Base-by-base conservation (phyloP, 257 asterid species). In the Datura wrightii region DNA sequence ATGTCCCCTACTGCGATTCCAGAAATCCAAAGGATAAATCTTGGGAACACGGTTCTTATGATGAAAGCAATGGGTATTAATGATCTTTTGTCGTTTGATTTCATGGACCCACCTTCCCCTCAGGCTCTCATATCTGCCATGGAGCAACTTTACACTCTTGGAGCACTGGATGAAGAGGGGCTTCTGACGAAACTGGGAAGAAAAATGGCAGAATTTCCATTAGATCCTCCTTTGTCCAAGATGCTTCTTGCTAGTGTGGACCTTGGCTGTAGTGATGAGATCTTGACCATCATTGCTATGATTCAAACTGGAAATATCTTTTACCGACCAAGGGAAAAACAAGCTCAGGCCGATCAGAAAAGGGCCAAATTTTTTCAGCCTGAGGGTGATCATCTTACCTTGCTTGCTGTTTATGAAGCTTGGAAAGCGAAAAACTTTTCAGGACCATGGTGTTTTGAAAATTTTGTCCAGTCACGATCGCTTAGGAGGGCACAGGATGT, bases 11-110 rank as follows among this genome's bases (percentile, higher is more conserved):
- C 97, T 0, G 63, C 97, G 1, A 91, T 96, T 71, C 98, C 99
- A 0, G 98, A 96, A 91, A 96, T 96, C 65, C 99, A 96, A 85
- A 92, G 99, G 91, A 96, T 96, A 84, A 96, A 96, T 89, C 97
- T 96, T 60, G 99, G 97, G 83, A 91, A 82, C 83, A 94, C 94
- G 36, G 92, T 95, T 10, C 97, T 96, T 70, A 93, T 89, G 80
- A 85, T 96, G 97, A 96, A 96, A 89, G 99, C 99, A 56, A 96
- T 96, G 97, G 99, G 99, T 55, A 94, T 96, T 59, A 96, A 96
- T 82, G 97, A 96, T 88, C 91, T 96, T 7, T 82, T 96, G 71
- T 92, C 98, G 14, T 96, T 96, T 83, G 99, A 96, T 86, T 96
- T 94, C 85, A 96, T 96, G 99, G 99, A 96, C 65, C 98, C 99